Evolutionary conservation across 2,329 filamentous ascomycete genomes (phyloP).

Genomic region (Alternaria arborescens): DNA sequence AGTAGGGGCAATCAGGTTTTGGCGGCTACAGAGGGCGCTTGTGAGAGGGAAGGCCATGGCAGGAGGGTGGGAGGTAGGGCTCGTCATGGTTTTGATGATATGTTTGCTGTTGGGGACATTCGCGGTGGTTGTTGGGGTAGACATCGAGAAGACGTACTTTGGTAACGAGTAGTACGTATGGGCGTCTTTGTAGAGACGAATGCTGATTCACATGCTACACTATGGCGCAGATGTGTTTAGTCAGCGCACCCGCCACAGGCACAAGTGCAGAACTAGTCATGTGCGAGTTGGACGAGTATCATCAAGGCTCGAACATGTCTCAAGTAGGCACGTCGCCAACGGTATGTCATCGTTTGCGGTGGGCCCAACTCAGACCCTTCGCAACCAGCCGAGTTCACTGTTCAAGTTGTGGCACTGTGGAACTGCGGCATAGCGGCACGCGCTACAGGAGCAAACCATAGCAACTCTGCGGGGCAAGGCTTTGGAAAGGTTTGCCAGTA

Average conservation of each 20-base stretch:
- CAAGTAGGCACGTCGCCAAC: background rate
- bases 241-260: background rate
- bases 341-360: background rate
- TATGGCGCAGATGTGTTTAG: background rate
- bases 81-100: slow-evolving; percentile 57
- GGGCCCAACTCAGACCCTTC: background rate
- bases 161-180: background rate
- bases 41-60: slow-evolving; percentile 64
- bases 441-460: background rate
- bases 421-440: background rate
- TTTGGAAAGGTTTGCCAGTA: background rate
- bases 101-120: slow-evolving; percentile 36
- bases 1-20: slow-evolving; percentile 67
- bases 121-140: slow-evolving; percentile 27
- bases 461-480: background rate
- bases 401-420: background rate
- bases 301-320: background rate
- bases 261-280: background rate
- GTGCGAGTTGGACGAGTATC: background rate
- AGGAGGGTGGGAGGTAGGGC: slow-evolving; percentile 67
- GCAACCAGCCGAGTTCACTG: background rate
- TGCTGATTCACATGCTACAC: background rate
- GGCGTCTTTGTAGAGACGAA: background rate
- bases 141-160: slow-evolving; percentile 27
- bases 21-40: slow-evolving; percentile 68